Percentiles rank a stretch among this genome's conserved stretches.
These are phyloP conservation scores for Pisolithus albus DNA, from an alignment of 768 basidiomycete species.

Conservation along the genomic window DNA sequence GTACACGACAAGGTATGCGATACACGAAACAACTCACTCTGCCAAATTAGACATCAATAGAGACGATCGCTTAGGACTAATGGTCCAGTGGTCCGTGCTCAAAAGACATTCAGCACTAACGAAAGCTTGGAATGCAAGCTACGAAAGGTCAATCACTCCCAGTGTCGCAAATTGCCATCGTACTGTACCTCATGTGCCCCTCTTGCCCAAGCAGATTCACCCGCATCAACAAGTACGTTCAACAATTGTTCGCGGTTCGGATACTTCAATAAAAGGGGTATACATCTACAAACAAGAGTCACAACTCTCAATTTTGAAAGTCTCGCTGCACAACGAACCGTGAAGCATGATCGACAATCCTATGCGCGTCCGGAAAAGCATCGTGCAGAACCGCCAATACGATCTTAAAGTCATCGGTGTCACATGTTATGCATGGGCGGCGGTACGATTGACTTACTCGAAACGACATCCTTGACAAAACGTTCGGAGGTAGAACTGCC, in stretches of 20 bases:
- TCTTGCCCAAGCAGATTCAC: conserved; percentile 62
- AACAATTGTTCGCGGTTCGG: conserved; percentile 55
- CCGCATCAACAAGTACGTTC: conserved; percentile 57
- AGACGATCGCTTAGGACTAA: conserved; percentile 43
- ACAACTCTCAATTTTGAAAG: background rate
- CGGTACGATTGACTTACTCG: conserved; percentile 35
- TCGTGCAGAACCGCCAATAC: conserved; percentile 67
- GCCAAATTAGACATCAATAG: conserved; percentile 51
- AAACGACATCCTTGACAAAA: conserved; percentile 62
- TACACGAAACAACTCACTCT: conserved; percentile 38
- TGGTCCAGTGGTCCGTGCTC: conserved; percentile 46
- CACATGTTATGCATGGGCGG: background rate
- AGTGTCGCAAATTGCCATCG: background rate
- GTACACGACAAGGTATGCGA: background rate
- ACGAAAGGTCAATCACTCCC: background rate
- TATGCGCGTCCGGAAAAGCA: conserved; percentile 53
- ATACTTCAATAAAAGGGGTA: conserved; percentile 54
- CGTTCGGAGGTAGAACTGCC: conserved; percentile 39
- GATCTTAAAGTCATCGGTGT: conserved; percentile 37
- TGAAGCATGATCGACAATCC: conserved; percentile 65
- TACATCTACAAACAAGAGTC: conserved; percentile 37
- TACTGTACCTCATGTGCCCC: conserved; percentile 64
- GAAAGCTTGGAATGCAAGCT: conserved; percentile 62
- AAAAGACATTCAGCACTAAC: conserved; percentile 52
- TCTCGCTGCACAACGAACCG: conserved; percentile 28